phyloP scores from a whole-genome alignment of 768 basidiomycete species.

The Lactarius pseudohatsudake region DNA sequence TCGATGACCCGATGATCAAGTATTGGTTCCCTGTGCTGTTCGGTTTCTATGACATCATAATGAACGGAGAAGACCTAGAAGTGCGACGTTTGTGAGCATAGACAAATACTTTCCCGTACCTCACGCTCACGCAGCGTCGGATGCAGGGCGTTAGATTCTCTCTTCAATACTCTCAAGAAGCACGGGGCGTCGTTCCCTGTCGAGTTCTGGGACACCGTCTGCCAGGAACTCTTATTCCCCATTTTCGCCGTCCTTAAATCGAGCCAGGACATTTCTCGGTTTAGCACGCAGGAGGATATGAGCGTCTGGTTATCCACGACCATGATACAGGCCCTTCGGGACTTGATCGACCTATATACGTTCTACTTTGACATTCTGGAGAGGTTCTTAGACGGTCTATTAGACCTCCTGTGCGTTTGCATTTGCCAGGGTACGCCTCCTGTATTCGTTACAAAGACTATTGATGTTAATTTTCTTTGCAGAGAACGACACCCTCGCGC shows the following conservation, averaged over 20 bases:
- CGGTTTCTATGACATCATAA: slow-evolving; percentile 99
- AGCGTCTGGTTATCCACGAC: slow-evolving; percentile 99
- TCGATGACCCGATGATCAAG: slow-evolving; percentile 88
- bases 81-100: slow-evolving; percentile 85
- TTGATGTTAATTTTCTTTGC: slow-evolving; percentile 22
- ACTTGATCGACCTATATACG: slow-evolving; percentile 94
- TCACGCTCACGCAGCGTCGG: slow-evolving; percentile 14
- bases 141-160: slow-evolving; percentile 88
- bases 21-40: slow-evolving; percentile 98
- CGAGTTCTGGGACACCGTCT: slow-evolving; percentile 98
- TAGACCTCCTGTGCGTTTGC: slow-evolving; percentile 92
- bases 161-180: slow-evolving; percentile 90
- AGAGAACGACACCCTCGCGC: slow-evolving; percentile 98
- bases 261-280: slow-evolving; percentile 87
- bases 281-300: slow-evolving; percentile 97
- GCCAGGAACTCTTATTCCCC: slow-evolving; percentile 94
- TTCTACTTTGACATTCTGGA: slow-evolving; percentile 92
- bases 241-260: slow-evolving; percentile 96
- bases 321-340: slow-evolving; percentile 96
- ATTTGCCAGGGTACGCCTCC: slow-evolving; percentile 88
- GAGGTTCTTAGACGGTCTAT: slow-evolving; percentile 85
- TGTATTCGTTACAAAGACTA: background rate
- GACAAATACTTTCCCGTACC: background rate
- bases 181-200: slow-evolving; percentile 83
- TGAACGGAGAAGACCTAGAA: slow-evolving; percentile 99